A percentile compares a stretch with the other conserved stretches of the same genome.
These are phyloP conservation scores for Coniochaeta sp. DNA, from an alignment of 2,329 filamentous ascomycete genomes.

Conservation along the genomic window DNA sequence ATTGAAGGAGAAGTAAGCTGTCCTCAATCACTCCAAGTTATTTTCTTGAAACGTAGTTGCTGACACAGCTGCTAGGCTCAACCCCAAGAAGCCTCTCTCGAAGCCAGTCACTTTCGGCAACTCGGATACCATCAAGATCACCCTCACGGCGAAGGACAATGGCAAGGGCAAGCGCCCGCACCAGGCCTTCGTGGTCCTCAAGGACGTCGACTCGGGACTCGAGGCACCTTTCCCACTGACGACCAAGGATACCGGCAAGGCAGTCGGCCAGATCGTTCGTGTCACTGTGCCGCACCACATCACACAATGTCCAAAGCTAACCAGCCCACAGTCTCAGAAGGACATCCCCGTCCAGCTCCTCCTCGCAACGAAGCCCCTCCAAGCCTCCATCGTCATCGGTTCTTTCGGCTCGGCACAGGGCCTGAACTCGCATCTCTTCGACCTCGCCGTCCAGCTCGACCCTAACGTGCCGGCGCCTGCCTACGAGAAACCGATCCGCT, in stretches of 20 bases:
- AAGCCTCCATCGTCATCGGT: slow-evolving; percentile 75
- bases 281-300: slow-evolving; percentile 4
- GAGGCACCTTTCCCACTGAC: slow-evolving; percentile 81
- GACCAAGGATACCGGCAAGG: slow-evolving; percentile 84
- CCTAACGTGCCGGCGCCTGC: slow-evolving; percentile 49
- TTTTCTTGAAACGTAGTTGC: too few species aligned
- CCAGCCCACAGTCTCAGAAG: slow-evolving; percentile 61
- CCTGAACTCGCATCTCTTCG: slow-evolving; percentile 64
- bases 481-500: slow-evolving; percentile 66
- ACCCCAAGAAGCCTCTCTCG: slow-evolving; percentile 49
- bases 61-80: slow-evolving; percentile 44
- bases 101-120: slow-evolving; percentile 57
- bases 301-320: neutral
- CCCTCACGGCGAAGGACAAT: slow-evolving; percentile 73
- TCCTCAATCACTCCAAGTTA: too few species aligned
- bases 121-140: slow-evolving; percentile 70
- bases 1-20: slow-evolving; percentile 56
- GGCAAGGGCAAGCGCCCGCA: slow-evolving; percentile 78
- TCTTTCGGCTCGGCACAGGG: slow-evolving; percentile 73
- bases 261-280: slow-evolving; percentile 72
- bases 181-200: slow-evolving; percentile 84
- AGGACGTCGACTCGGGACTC: slow-evolving; percentile 65
- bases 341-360: slow-evolving; percentile 83
- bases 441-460: slow-evolving; percentile 60
- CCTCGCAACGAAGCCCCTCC: slow-evolving; percentile 56